Evolutionary conservation across 768 basidiomycete species (phyloP), one percentile per base, ranked within the genome.

Genomic region (Boletus vermiculosoides): DNA sequence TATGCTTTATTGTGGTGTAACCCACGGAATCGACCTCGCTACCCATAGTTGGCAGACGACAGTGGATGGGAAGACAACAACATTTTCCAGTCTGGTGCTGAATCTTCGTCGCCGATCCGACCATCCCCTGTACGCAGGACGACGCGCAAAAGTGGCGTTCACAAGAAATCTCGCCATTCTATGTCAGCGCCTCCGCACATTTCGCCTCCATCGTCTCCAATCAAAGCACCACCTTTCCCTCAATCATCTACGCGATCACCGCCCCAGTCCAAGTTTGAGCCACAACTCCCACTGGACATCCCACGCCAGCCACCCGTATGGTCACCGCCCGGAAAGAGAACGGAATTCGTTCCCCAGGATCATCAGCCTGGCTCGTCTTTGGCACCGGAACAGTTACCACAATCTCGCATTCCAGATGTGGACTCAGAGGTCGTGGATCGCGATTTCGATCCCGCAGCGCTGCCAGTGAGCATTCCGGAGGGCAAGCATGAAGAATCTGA

Each of bases 11-110:
- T 50, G 15, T 41, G 16, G 30, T 44, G 16, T 33, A 22, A 66
- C 34, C 58, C 57, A 50, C 44, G 16, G 18, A 53, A 50, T 37
- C 12, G 54, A 56, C 25, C 6, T 51, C 50, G 57, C 48, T 52
- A 28, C 37, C 11, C 15, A 37, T 16, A 77, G 74, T 22, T 67
- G 56, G 73, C 67, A 25, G 87, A 89, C 39, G 89, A 90, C 52
- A 92, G 90, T 63, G 90, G 89, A 34, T 93, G 91, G 90, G 91
- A 93, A 66, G 91, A 92, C 61, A 92, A 91, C 66, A 93, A 94
- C 60, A 83, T 92, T 30, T 94, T 94, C 69, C 91, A 94, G 66
- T 92, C 90, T 10, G 91, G 90, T n/a, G 87, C 87, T 5, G 91
- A 93, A 63, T 88, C 87, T n/a, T 90, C 90, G 8, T 92, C 90